Base-by-base conservation (phyloP, 169 alveolate genomes). In the Amoebophrya sp. region DNA sequence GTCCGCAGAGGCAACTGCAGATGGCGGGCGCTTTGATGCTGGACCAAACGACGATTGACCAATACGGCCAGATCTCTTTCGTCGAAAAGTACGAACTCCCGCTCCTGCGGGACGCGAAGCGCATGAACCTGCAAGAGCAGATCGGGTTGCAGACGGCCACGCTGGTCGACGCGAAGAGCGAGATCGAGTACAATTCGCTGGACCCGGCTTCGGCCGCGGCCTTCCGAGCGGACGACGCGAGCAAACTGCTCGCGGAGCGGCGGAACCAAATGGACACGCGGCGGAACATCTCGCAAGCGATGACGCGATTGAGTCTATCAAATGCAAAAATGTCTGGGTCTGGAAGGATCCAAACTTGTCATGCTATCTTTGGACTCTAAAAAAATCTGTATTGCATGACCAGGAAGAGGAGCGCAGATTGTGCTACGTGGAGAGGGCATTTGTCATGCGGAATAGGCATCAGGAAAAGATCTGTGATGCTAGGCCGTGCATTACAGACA, bases 271-370 rank as follows among this genome's bases (percentile, higher is more conserved):
- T 66, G 83, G 32, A 66, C 83, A 66, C 83, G 83, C 29, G 83
- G 83, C 83, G 83, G 83, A 12, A 7, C 35, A 66, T 66, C 35
- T 66, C 83, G 39, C 83, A 66, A 25, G 83, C 83, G 83, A 0
- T 66, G 83, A 66, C 83, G 83, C 83, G 83, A 47, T 47, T 47
- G 66, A 47, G 66, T n/a, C n/a, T n/a, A n/a, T n/a, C n/a, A n/a
- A n/a, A n/a, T n/a, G n/a, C n/a, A n/a, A n/a, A n/a, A n/a, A n/a
- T 2, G 54, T 41, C 54, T 41, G 23, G n/a, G n/a, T n/a, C n/a
- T n/a, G n/a, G n/a, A n/a, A n/a, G n/a, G n/a, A n/a, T n/a, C n/a
- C n/a, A n/a, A n/a, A n/a, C n/a, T n/a, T n/a, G n/a, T n/a, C n/a
- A n/a, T n/a, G n/a, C n/a, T n/a, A n/a, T n/a, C n/a, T n/a, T n/a